These are phyloP conservation scores for Saposhnikovia divaricata DNA, from an alignment of 129 eudicot species.

Conservation along the genomic window DNA sequence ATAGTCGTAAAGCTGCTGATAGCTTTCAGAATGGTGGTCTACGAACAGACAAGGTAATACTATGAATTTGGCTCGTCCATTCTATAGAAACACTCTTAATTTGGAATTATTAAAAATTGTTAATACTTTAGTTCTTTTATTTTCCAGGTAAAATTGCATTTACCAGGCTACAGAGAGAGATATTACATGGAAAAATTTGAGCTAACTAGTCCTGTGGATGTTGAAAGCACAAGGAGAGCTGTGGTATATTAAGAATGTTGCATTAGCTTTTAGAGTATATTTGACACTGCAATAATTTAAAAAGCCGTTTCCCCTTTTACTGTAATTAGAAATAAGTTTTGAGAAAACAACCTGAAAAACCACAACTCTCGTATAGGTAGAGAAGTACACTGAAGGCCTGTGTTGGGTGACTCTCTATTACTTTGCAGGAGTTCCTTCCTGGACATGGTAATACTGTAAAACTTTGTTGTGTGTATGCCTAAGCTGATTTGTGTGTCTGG, in stretches of 20 bases:
- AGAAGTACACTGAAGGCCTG: conserved; percentile 50
- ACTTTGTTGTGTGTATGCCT: not conserved
- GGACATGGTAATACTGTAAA: conserved; percentile 45
- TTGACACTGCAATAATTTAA: not conserved
- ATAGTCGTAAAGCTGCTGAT: conserved; percentile 19
- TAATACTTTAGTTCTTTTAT: not conserved
- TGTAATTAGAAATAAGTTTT: not conserved
- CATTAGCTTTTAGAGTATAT: not conserved
- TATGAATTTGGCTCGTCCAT: not conserved
- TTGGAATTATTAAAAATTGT: not conserved
- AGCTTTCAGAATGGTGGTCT: conserved; percentile 24
- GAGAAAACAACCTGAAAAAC: not conserved
- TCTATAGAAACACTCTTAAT: not conserved
- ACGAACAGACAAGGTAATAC: conserved; percentile 27
- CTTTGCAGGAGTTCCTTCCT: conserved; percentile 55
- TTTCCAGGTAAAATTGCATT: conserved; percentile 43
- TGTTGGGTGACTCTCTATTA: conserved; percentile 67
- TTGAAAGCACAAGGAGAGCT: conserved; percentile 29
- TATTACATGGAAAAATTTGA: conserved; percentile 48
- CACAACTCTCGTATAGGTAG: conserved; percentile 25
- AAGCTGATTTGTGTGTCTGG: not conserved
- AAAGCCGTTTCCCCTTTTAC: not conserved
- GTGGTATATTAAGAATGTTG: conserved; percentile 28
- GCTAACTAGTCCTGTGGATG: conserved; percentile 22
- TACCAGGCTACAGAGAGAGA: conserved; percentile 39